Evolutionary conservation across 176 grass and related monocot genomes (phyloP), one percentile per base, ranked within the genome.

Genomic region (Oryza officinalis): DNA sequence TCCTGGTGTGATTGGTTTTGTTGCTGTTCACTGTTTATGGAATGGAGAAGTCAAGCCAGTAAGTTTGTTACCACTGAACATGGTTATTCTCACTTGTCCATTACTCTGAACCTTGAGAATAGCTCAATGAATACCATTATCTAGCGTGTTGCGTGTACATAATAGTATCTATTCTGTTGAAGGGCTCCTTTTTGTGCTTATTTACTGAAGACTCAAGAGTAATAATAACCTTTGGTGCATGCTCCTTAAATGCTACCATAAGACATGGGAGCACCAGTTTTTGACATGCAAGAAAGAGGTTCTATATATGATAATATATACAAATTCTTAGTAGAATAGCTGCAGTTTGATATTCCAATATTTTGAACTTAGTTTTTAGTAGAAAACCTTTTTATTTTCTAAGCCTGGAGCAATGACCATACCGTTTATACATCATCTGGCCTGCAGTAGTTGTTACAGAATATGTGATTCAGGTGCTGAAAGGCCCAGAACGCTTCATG

Each of bases 11-110:
- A 87, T 90, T 73, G 96, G 96, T 81, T 98, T 91, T 57, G 65
- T 98, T 10, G 89, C 93, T 41, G 85, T 31, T 46, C 96, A 95
- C 63, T 93, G 89, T 82, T 50, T 98, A 33, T 95, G 89, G 93
- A 86, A 93, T 47, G 82, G 89, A 11, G 96, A 98, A 90, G 96
- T 92, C 76, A 95, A 91, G 67, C 85, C 66, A 82, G 96, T 98
- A 54, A 45, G 91, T 71, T 44, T 65, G 37, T 77, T 80, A 66
- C 63, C 30, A 30, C 52, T 50, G 35, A 6, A 59, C 23, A 43
- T 69, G 26, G 2, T 38, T 10, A 12, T 57, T 72, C 13, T 4
- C 64, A 66, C 14, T 30, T 13, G 49, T 57, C 5, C 7, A 47
- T 60, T 72, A 59, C 31, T 68, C 43, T 46, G 74, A 76, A 79